A percentile compares a stretch with the other conserved stretches of the same genome.
Conservation (phyloP, 2,329 filamentous ascomycete genomes). For the Alternaria dauci region DNA sequence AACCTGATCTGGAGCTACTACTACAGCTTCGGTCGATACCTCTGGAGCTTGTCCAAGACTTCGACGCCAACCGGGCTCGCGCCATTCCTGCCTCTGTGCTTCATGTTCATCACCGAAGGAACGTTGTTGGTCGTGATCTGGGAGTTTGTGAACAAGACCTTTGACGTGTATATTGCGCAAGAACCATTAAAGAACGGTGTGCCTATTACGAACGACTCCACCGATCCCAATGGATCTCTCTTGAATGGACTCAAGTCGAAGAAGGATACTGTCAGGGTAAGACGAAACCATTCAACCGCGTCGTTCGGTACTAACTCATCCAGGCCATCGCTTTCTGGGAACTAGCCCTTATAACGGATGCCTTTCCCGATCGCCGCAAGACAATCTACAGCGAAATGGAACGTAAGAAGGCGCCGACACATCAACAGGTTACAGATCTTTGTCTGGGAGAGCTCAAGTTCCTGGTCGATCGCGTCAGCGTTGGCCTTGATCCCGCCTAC, state of each 20-base stretch:
- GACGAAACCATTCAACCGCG: constrained; percentile 20
- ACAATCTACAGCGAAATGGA: constrained; percentile 89
- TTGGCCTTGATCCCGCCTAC: constrained; percentile 46
- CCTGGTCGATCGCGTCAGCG: constrained; percentile 73
- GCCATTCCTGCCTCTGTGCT: constrained; percentile 64
- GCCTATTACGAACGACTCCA: constrained; percentile 83
- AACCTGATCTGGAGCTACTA: constrained; percentile 59
- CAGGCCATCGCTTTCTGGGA: constrained; percentile 92
- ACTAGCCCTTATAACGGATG: constrained; percentile 77
- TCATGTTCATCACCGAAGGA: constrained; percentile 63
- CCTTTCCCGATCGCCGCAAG: constrained; percentile 77
- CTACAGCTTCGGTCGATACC: constrained; percentile 73
- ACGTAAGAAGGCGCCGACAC: constrained; percentile 78
- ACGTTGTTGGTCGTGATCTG: constrained; percentile 75
- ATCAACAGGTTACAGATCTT: constrained; percentile 76
- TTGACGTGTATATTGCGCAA: constrained; percentile 80
- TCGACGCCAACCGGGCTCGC: constrained; percentile 66
- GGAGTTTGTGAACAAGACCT: constrained; percentile 78
- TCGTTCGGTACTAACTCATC: constrained; percentile 14
- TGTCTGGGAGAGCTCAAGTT: constrained; percentile 74
- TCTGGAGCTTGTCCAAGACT: constrained; percentile 78
- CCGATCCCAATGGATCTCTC: constrained; percentile 90
- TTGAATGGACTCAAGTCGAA: constrained; percentile 84
- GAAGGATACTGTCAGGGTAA: constrained; percentile 76
- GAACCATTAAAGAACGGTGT: constrained; percentile 84